Base-by-base conservation (phyloP, 106 monocot genomes). In the Acorus calamus region DNA sequence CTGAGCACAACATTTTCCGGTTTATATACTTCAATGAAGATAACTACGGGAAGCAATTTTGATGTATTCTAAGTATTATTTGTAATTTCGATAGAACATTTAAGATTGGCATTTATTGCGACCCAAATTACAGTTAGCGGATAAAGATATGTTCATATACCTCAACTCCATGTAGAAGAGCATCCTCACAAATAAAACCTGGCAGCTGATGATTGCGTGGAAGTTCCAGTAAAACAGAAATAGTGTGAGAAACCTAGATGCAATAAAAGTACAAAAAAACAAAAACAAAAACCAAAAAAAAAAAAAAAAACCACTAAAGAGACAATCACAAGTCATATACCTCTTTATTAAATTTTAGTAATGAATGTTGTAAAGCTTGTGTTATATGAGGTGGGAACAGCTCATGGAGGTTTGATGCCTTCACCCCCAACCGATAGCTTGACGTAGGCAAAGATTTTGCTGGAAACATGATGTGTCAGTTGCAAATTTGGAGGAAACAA, bases 111-210 rank as follows among this genome's bases (percentile, higher is more conserved):
- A 28, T 28, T 28, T 28, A 28, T 28, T 28, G 28, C 28, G 28
- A 62, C 5, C 48, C 8, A 61, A 49, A 48, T 55, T 4, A 51
- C 57, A 58, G 6, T 50, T 6, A 52, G 69, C 4, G 14, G 11
- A 50, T 13, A 2, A 44, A n/a, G 14, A 28, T 3, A 55, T 71
- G 28, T 28, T 28, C 28, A 28, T 28, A 28, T 81, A 98, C 98
- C 98, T 98, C 98, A 6, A 98, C 98, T 56, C 98, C 98, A 75
- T 98, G 98, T 65, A 98, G 98, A 66, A 98, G 82, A 6, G 88
- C 98, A 47, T 98, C 85, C 49, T 75, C 80, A 58, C 79, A 80
- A 42, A 98, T 85, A 66, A 81, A 98, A 11, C 98, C 98, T 45
- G 92, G 98, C 13, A 98, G 72, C 98, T 98, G 79, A 64, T 51